These are phyloP conservation scores for Bimuria novae-zelandiae DNA, from an alignment of 2,329 filamentous ascomycete genomes.

Conservation along the genomic window DNA sequence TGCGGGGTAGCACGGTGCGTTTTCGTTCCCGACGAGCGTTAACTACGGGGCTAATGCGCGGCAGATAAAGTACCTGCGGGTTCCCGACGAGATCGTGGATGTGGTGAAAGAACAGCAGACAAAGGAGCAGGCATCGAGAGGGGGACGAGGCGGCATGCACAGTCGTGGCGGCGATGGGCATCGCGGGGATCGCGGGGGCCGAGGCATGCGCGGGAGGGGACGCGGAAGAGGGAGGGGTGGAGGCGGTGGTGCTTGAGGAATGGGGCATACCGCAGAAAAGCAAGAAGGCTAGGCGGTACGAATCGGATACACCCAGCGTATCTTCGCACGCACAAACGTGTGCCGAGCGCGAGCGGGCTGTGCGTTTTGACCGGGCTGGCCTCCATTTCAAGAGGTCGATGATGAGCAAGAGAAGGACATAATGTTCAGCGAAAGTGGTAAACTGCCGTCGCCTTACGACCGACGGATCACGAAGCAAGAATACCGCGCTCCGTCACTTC, in stretches of 20 bases:
- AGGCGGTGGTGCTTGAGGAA: conserved; percentile 49
- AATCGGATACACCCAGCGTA: background rate
- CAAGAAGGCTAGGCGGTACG: background rate
- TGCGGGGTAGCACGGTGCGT: conserved; percentile 94
- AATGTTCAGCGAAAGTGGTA: no score
- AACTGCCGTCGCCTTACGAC: no score
- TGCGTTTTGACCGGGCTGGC: no score
- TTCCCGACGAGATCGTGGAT: conserved; percentile 96
- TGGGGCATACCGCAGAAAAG: background rate
- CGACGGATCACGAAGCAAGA: no score
- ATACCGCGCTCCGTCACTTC: no score
- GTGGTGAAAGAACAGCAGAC: conserved; percentile 91
- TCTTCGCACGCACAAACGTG: background rate
- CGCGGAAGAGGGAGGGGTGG: conserved; percentile 59
- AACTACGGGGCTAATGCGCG: conserved; percentile 7
- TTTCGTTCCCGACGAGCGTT: background rate
- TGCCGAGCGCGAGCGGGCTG: no score
- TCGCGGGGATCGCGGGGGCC: conserved; percentile 55
- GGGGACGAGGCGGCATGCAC: conserved; percentile 68
- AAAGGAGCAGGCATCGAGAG: conserved; percentile 62
- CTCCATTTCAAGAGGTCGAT: no score
- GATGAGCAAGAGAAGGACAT: no score
- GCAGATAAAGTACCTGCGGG: conserved; percentile 96
- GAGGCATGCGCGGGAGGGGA: conserved; percentile 60
- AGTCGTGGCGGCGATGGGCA: conserved; percentile 57